Evolutionary conservation across 345 rosid genomes (phyloP), one percentile per base, ranked within the genome.

Genomic region (Eucalyptus curtisii): DNA sequence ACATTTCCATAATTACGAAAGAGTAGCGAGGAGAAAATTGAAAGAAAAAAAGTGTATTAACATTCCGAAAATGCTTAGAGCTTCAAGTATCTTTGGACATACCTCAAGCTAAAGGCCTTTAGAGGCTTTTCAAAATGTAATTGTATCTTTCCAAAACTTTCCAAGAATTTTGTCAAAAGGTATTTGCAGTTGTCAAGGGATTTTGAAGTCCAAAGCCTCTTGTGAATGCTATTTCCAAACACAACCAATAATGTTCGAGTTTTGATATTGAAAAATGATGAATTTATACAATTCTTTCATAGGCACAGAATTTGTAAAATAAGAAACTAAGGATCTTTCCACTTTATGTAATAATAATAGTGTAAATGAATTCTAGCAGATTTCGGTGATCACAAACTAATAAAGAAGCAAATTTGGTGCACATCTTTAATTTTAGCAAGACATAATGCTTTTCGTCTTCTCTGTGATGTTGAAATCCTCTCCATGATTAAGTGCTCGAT

Each of bases 81-180:
- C 61, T 55, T 55, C 27, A 55, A 24, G 61, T 55, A 55, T 10
- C 30, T 55, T 25, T 22, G 61, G 61, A 55, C 30, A 4, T 55
- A 55, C 0, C 6, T 55, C 1, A 1, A 55, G 27, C 0, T 24
- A 55, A 22, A 55, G 30, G 61, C 5, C 3, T 22, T 8, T 24
- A 55, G 61, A 55, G 61, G 13, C 30, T 25, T 55, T 55, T 55
- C 13, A 10, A 55, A 24, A 24, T 55, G 30, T 55, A 55, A 55
- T 55, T 25, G 30, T 3, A 2, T 55, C 0, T 55, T 24, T 22
- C 30, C 12, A 55, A 22, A 55, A 55, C 30, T 55, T 22, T 55
- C 6, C 30, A 22, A 55, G 3, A 55, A 55, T 10, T 55, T 55
- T 55, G 12, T 55, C 30, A 24, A 55, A 10, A 1, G 30, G 13